Conservation (phyloP, 768 basidiomycete genomes). For the Mycena vitilis region DNA sequence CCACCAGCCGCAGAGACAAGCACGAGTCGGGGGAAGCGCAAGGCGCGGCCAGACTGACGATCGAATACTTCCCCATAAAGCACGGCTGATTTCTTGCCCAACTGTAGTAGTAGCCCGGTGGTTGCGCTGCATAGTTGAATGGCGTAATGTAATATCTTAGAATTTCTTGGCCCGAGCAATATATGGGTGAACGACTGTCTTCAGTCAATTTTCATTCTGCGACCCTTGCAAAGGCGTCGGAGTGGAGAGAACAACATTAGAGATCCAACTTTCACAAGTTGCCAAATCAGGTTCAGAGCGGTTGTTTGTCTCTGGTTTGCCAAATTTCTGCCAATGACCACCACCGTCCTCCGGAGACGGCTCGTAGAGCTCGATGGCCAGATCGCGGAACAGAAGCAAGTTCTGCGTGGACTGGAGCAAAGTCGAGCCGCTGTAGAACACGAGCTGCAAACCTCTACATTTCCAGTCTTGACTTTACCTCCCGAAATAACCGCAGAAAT, state of each 20-base stretch:
- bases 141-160: background rate
- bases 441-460: constrained; percentile 9
- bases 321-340: background rate
- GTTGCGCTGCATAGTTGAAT: too few species aligned
- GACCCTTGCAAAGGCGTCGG: too few species aligned
- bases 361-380: constrained; percentile 4
- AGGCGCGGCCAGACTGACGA: constrained; percentile 50
- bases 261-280: too few species aligned
- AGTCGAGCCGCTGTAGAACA: constrained; percentile 3
- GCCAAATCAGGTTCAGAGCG: too few species aligned
- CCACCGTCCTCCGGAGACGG: background rate
- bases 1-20: constrained; percentile 46
- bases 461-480: constrained; percentile 6
- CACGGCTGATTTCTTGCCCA: too few species aligned
- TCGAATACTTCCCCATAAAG: too few species aligned
- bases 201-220: too few species aligned
- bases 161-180: too few species aligned
- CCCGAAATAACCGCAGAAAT: constrained; percentile 12
- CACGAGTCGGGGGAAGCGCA: constrained; percentile 73
- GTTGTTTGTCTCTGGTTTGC: too few species aligned
- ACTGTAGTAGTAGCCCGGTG: too few species aligned
- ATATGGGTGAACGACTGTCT: too few species aligned
- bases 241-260: too few species aligned
- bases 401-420: background rate
- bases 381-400: background rate